Evolutionary conservation across 768 basidiomycete species (phyloP).

Genomic region (Cyclocybe aegerita): DNA sequence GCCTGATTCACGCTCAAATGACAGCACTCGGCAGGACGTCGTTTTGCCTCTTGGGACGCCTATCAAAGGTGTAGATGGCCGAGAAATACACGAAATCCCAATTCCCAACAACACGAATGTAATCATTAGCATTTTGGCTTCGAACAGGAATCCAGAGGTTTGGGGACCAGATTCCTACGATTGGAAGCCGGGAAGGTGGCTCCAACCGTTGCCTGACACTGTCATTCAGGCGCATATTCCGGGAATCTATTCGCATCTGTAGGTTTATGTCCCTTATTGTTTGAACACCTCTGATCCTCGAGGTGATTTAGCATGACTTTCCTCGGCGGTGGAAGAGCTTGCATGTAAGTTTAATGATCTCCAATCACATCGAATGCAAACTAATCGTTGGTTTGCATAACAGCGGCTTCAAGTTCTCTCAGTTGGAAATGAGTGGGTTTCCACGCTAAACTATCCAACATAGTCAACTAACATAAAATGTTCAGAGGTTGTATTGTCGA

Average conservation of each 20-base stretch:
- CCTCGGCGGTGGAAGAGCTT: conserved; percentile 39
- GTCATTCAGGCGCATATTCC: conserved; percentile 36
- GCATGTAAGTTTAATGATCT: conserved; percentile 32
- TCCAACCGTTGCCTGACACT: conserved; percentile 22
- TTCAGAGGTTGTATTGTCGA: conserved; percentile 21
- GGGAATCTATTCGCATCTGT: conserved; percentile 42
- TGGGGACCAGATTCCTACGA: conserved; percentile 48
- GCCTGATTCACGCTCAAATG: neutral
- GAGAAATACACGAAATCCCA: conserved; percentile 25
- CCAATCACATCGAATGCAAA: too few species aligned
- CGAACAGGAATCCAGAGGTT: conserved; percentile 36
- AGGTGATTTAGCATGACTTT: conserved; percentile 38
- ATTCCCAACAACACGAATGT: conserved; percentile 36
- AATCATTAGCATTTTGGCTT: conserved; percentile 26
- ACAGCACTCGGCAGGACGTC: conserved; percentile 17
- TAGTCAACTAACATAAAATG: neutral
- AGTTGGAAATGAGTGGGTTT: conserved; percentile 23
- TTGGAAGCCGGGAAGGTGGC: conserved; percentile 51
- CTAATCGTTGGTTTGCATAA: neutral
- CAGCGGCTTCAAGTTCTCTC: conserved; percentile 18
- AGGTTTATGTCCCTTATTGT: conserved; percentile 1
- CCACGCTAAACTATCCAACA: neutral
- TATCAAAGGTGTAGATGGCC: conserved; percentile 19
- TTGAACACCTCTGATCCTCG: neutral
- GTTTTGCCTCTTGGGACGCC: conserved; percentile 20